phyloP scores from a whole-genome alignment of 257 asterid genomes.

The Solanum commersonii region DNA sequence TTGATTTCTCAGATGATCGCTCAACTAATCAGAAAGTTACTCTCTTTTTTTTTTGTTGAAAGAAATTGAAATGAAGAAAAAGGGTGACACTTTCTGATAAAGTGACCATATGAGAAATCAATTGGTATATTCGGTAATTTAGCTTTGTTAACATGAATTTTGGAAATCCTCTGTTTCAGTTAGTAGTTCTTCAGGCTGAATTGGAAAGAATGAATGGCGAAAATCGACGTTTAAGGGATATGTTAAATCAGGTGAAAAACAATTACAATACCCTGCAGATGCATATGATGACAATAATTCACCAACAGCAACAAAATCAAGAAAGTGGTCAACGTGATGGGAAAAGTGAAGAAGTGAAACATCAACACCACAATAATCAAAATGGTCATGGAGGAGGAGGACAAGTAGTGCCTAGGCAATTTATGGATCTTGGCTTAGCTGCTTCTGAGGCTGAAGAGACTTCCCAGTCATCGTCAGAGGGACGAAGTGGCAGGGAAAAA shows the following conservation, averaged over 20 bases:
- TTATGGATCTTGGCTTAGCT: constrained; percentile 73
- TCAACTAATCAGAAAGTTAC: neutral
- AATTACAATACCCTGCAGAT: constrained; percentile 43
- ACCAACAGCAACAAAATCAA: constrained; percentile 24
- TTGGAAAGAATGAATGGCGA: constrained; percentile 48
- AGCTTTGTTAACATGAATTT: neutral
- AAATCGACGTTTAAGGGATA: constrained; percentile 36
- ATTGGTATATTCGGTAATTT: neutral
- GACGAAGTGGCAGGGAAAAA: constrained; percentile 23
- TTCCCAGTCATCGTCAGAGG: constrained; percentile 54
- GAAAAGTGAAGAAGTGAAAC: constrained; percentile 1
- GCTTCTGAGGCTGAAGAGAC: constrained; percentile 30
- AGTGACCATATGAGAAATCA: neutral
- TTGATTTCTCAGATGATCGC: neutral
- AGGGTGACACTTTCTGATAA: neutral
- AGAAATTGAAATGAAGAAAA: too few relatives aligned
- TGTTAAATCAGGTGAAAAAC: constrained; percentile 32
- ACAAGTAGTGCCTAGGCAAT: constrained; percentile 59
- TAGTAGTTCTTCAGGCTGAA: constrained; percentile 50
- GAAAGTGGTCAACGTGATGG: constrained; percentile 6
- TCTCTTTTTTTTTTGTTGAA: too few relatives aligned
- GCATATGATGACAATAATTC: constrained; percentile 47
- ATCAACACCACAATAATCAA: neutral
- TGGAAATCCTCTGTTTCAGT: constrained; percentile 10
- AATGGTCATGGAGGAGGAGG: constrained; percentile 2